These are phyloP conservation scores for Candida pseudoviswanathii DNA, from an alignment of 1,139 yeast genomes.

Conservation along the genomic window DNA sequence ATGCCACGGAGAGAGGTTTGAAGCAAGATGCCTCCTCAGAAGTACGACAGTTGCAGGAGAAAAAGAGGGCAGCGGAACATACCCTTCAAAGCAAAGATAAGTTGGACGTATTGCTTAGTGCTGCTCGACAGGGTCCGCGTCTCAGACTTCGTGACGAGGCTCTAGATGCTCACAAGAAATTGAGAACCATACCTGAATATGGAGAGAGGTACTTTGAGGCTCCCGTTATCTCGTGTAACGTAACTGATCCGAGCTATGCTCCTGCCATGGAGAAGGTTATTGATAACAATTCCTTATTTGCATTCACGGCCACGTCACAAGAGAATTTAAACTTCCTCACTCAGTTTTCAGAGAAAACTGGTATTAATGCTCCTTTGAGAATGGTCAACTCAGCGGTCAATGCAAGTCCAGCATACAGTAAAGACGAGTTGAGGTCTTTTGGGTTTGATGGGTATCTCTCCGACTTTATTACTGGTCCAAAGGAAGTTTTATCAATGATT, in stretches of 20 bases:
- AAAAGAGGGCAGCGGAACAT: conserved; percentile 18
- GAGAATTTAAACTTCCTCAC: conserved; percentile 18
- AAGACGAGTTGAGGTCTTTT: conserved; percentile 35
- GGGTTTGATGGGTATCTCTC: conserved; percentile 84
- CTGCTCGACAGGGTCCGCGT: conserved; percentile 21
- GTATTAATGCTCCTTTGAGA: conserved; percentile 45
- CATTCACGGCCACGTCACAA: conserved; percentile 44
- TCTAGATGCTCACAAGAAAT: conserved; percentile 31
- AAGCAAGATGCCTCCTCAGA: conserved; percentile 24
- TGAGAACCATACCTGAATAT: conserved; percentile 34
- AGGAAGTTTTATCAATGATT: conserved; percentile 72
- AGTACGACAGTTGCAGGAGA: conserved; percentile 20
- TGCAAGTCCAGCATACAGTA: conserved; percentile 21
- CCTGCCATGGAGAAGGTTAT: conserved; percentile 61
- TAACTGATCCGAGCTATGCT: conserved; percentile 51
- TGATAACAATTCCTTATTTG: conserved; percentile 53
- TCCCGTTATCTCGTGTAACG: conserved; percentile 68
- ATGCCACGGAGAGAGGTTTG: conserved; percentile 18
- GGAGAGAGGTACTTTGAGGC: conserved; percentile 63
- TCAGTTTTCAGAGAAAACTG: conserved; percentile 32
- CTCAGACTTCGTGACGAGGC: conserved; percentile 32
- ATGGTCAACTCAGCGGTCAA: conserved; percentile 18
- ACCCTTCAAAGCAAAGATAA: conserved; percentile 54
- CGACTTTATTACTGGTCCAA: conserved; percentile 77
- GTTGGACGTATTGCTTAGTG: conserved; percentile 42